phyloP scores from a whole-genome alignment of 1,284 basidiomycete genomes.

The Papiliotrema nemorosa region DNA sequence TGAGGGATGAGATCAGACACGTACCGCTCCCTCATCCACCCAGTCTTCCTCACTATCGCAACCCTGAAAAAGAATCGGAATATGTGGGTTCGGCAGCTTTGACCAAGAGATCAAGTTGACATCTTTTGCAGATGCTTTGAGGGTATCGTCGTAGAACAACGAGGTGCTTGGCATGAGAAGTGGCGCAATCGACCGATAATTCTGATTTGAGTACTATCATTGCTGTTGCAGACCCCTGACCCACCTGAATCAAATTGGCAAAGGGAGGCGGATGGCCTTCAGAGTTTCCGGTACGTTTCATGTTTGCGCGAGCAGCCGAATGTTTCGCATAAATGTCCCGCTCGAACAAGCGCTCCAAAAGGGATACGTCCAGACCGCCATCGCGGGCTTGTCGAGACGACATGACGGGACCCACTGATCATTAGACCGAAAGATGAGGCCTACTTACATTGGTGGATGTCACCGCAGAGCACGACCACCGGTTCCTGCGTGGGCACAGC shows the following conservation, averaged over 20 bases:
- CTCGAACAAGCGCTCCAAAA: constrained; percentile 45
- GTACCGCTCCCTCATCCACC: constrained; percentile 40
- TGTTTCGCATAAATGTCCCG: constrained; percentile 34
- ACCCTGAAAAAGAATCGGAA: constrained; percentile 44
- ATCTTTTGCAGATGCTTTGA: constrained; percentile 34
- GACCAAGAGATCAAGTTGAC: constrained; percentile 33
- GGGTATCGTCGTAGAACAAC: constrained; percentile 48
- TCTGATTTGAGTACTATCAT: constrained; percentile 14
- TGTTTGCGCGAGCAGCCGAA: constrained; percentile 15
- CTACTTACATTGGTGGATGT: constrained; percentile 37
- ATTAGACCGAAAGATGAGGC: background rate
- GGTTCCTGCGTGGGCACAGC: constrained; percentile 15
- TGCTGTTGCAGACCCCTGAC: too few relatives aligned
- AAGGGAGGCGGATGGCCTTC: constrained; percentile 7
- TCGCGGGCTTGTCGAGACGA: constrained; percentile 31
- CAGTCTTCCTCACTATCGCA: constrained; percentile 39
- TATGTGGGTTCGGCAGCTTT: constrained; percentile 27
- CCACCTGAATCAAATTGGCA: constrained; percentile 14
- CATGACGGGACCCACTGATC: constrained; percentile 43
- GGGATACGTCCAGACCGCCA: constrained; percentile 44
- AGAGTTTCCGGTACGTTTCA: background rate
- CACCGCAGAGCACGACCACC: constrained; percentile 44
- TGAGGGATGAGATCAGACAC: background rate
- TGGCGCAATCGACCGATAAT: constrained; percentile 47
- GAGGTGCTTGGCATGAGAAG: constrained; percentile 47